Conservation (phyloP, 345 rosid species). For the Streptanthus diversifolius region DNA sequence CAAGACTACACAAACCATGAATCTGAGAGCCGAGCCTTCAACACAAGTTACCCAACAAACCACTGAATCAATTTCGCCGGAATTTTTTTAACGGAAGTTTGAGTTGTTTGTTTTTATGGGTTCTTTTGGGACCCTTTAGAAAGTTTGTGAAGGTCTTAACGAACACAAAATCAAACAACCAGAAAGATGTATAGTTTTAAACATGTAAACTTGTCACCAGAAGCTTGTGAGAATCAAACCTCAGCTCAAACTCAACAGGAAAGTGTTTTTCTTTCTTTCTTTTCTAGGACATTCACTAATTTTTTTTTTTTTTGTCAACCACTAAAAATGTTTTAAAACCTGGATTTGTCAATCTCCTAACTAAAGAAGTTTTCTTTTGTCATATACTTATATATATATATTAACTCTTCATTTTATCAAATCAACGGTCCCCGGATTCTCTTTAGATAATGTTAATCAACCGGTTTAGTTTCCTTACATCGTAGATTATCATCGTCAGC, state of each 20-base stretch:
- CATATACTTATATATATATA: too few species aligned
- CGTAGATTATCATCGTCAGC: not conserved
- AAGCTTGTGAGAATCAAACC: not conserved
- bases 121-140: not conserved
- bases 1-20: constrained; percentile 29
- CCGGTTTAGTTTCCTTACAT: not conserved
- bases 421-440: not conserved
- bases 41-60: constrained; percentile 9
- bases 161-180: not conserved
- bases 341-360: not conserved
- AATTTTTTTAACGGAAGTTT: not conserved
- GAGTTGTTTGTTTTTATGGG: not conserved
- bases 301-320: not conserved
- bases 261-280: not conserved
- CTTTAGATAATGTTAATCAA: not conserved
- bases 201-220: constrained; percentile 2
- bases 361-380: too few species aligned
- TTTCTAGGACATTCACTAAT: too few species aligned
- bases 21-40: constrained; percentile 31
- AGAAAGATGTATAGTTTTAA: not conserved
- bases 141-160: not conserved
- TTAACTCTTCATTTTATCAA: not conserved
- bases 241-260: not conserved
- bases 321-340: not conserved
- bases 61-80: not conserved